Conservation (phyloP, 176 grass and related monocot species). For the Triticum timopheevii region DNA sequence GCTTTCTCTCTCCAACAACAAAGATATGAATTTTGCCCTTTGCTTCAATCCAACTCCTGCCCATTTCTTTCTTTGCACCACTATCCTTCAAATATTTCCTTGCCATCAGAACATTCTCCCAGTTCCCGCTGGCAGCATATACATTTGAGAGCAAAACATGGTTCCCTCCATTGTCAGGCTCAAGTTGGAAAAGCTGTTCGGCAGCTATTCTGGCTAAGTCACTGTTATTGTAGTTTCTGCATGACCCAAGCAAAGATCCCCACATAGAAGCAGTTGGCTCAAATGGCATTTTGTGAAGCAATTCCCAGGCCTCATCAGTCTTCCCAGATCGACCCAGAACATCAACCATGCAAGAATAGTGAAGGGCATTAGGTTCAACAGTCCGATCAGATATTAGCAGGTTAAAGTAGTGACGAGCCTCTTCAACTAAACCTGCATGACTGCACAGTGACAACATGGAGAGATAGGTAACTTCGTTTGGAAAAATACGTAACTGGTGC, state of each 20-base stretch:
- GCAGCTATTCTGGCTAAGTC: conserved; percentile 54
- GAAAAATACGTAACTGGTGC: conserved; percentile 44
- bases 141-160: conserved; percentile 69
- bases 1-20: conserved; percentile 34
- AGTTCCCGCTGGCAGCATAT: conserved; percentile 58
- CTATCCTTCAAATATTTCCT: conserved; percentile 56
- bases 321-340: conserved; percentile 57
- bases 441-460: conserved; percentile 52
- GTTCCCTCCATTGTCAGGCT: conserved; percentile 63
- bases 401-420: conserved; percentile 45
- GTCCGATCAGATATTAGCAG: conserved; percentile 43
- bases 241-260: conserved; percentile 68
- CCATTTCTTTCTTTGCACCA: conserved; percentile 57
- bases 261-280: conserved; percentile 48
- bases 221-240: conserved; percentile 45
- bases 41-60: conserved; percentile 61
- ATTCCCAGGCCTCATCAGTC: conserved; percentile 56
- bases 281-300: conserved; percentile 50
- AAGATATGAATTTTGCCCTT: conserved; percentile 46
- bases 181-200: conserved; percentile 65
- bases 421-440: conserved; percentile 63
- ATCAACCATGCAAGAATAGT: conserved; percentile 80
- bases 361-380: conserved; percentile 59
- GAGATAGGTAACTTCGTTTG: conserved; percentile 59
- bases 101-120: conserved; percentile 51